Conservation (phyloP, 768 basidiomycete species). For the Tylopilus sp. region DNA sequence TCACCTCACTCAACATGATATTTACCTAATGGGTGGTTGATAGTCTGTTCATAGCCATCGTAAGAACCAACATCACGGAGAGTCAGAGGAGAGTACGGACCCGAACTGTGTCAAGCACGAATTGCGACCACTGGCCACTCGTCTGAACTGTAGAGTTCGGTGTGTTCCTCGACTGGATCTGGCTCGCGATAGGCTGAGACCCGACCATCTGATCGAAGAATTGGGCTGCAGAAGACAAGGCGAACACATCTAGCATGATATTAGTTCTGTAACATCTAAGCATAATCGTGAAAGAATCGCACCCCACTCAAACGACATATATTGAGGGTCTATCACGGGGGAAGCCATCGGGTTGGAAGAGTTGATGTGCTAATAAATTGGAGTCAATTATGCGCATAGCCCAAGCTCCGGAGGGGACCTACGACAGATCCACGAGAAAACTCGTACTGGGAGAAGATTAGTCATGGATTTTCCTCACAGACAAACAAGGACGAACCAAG, state of each 20-base stretch:
- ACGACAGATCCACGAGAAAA: too few relatives aligned
- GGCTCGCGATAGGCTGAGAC: not conserved
- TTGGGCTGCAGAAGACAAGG: not conserved
- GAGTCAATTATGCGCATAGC: too few relatives aligned
- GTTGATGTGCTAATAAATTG: not conserved
- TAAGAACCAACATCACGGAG: not conserved
- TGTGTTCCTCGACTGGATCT: too few relatives aligned
- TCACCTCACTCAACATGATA: not conserved
- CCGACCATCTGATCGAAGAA: not conserved
- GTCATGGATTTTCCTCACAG: not conserved
- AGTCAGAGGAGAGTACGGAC: not conserved
- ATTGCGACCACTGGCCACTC: not conserved
- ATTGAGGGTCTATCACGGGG: not conserved
- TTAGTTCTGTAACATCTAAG: not conserved
- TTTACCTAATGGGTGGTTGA: not conserved
- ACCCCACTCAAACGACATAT: slow-evolving; percentile 3
- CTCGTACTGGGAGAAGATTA: not conserved
- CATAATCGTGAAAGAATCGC: not conserved
- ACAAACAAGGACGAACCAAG: not conserved
- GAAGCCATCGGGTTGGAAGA: too few relatives aligned
- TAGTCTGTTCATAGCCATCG: not conserved
- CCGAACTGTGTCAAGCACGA: not conserved
- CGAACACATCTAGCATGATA: not conserved
- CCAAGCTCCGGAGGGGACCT: not conserved
- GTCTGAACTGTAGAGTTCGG: too few relatives aligned